These are phyloP conservation scores for Fusarium lyarnte DNA, from an alignment of 2,329 filamentous ascomycete species.

Conservation along the genomic window DNA sequence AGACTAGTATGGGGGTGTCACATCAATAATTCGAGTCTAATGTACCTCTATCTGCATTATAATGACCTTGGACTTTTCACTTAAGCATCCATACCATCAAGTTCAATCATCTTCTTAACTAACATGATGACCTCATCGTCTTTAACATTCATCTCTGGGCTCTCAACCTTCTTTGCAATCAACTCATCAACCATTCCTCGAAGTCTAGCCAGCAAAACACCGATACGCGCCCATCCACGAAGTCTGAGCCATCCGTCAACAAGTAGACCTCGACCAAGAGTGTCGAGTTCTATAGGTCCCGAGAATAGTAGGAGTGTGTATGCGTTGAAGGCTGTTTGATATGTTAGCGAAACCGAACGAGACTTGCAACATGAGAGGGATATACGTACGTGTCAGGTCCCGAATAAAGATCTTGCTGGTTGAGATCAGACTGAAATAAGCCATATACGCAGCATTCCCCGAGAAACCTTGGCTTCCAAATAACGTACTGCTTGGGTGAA, in stretches of 20 bases:
- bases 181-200: slow-evolving; percentile 88
- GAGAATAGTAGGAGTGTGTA: slow-evolving; percentile 90
- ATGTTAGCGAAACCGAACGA: slow-evolving; percentile 6
- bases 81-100: slow-evolving; percentile 83
- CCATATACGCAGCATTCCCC: slow-evolving; percentile 79
- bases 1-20: too few relatives aligned
- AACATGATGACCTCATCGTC: slow-evolving; percentile 76
- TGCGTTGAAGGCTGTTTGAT: slow-evolving; percentile 81
- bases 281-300: slow-evolving; percentile 86
- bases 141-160: slow-evolving; percentile 69
- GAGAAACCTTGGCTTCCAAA: slow-evolving; percentile 85
- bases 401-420: slow-evolving; percentile 93
- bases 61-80: not conserved
- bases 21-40: not conserved
- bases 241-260: slow-evolving; percentile 91
- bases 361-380: not conserved
- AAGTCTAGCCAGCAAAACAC: slow-evolving; percentile 84
- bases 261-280: slow-evolving; percentile 83
- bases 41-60: not conserved
- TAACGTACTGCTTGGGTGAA: slow-evolving; percentile 88
- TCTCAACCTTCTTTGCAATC: slow-evolving; percentile 82
- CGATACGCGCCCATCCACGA: slow-evolving; percentile 93
- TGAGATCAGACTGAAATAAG: slow-evolving; percentile 91
- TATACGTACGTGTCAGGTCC: slow-evolving; percentile 81
- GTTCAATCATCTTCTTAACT: slow-evolving; percentile 83